Evolutionary conservation across 345 rosid species (phyloP), one percentile per base, ranked within the genome.

Genomic region (Rhodamnia rubescens): DNA sequence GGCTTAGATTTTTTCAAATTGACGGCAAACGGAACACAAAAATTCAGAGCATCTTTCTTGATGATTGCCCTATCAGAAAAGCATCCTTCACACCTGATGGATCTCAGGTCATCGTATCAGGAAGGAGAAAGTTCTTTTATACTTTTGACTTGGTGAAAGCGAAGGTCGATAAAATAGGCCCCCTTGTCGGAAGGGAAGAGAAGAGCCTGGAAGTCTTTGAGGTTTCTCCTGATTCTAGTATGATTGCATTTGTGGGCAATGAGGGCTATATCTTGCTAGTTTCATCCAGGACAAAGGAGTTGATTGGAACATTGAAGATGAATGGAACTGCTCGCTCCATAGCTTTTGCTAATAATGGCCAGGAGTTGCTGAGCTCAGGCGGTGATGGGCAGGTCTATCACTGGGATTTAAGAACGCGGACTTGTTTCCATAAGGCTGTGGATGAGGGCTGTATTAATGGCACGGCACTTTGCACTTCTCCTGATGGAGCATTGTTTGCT

Each of bases 111-210:
- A 93, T 97, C 52, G 95, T 97, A 78, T 87, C 98, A 2, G 99
- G 99, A 82, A 92, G 98, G 89, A 95, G 98, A 87, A 97, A 95
- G 86, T 95, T 93, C 92, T 96, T 97, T 86, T 96, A 96, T 90
- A 92, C 92, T 89, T 94, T 97, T 90, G 98, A 97, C 92, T 88
- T 97, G 18, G 95, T 93, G 91, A 91, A 93, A 82, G 98, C 96
- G 18, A 90, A 85, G 86, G 92, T 96, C 40, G 95, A 95, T 89
- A 97, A 95, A 88, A 93, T 93, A 56, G 98, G 98, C 14, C 98
- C 98, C 8, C 90, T 97, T 54, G 96, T 96, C 74, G 99, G 99
- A 85, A 94, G 98, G 90, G 98, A 97, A 86, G 99, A 97, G 91
- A 96, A 91, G 91, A 97, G 99, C 93, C 91, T 96, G 94, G 98